Evolutionary conservation across 148 eudicot genomes (phyloP).

Genomic region (Fagopyrum esculentum): DNA sequence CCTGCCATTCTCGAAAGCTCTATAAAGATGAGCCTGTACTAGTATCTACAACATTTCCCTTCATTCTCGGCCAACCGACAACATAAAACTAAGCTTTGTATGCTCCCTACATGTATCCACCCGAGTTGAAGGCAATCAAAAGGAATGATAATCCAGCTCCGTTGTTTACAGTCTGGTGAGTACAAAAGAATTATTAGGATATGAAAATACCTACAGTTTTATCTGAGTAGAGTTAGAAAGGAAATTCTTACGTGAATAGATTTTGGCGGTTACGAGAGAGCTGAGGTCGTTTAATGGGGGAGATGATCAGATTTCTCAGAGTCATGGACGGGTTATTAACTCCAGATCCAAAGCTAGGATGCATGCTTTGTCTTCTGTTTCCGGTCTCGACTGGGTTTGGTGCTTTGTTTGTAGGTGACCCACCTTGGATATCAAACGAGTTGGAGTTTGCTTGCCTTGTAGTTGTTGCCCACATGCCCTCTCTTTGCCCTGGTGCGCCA

Average conservation of each 20-base stretch:
- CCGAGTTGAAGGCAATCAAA: neutral
- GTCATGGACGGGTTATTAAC: slow-evolving; percentile 67
- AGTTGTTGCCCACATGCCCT: slow-evolving; percentile 72
- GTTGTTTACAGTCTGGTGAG: slow-evolving; percentile 10
- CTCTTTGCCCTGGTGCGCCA: slow-evolving; percentile 92
- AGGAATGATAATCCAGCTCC: neutral
- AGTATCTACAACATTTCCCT: neutral
- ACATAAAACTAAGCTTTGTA: neutral
- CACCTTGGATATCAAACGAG: slow-evolving; percentile 56
- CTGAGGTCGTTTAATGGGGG: slow-evolving; percentile 87
- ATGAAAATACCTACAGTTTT: neutral
- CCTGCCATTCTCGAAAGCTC: neutral
- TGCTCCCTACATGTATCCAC: neutral
- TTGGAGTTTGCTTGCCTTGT: slow-evolving; percentile 61
- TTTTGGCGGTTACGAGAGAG: slow-evolving; percentile 63
- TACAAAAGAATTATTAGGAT: slow-evolving; percentile 11
- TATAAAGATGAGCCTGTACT: neutral
- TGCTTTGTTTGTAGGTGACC: slow-evolving; percentile 63
- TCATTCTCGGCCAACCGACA: no score
- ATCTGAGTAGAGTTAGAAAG: neutral
- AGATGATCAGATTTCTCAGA: slow-evolving; percentile 69
- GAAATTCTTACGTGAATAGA: slow-evolving; percentile 59
- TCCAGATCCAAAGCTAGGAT: slow-evolving; percentile 49
- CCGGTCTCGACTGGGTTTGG: slow-evolving; percentile 45
- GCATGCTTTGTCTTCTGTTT: slow-evolving; percentile 45